Conservation (phyloP, 2,329 filamentous ascomycete genomes). For the Fusarium sacchari region DNA sequence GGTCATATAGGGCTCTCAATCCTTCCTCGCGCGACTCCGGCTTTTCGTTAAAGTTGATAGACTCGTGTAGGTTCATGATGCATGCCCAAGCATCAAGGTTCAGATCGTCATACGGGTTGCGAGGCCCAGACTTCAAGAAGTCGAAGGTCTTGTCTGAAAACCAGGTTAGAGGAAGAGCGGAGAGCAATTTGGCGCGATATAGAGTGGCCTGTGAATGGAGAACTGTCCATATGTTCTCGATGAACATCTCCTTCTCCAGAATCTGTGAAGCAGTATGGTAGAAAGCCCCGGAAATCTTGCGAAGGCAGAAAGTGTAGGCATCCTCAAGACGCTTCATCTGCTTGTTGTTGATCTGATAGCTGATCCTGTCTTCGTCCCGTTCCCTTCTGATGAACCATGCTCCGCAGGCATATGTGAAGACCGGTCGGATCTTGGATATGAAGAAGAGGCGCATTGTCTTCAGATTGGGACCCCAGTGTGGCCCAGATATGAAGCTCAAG, state of each 20-base stretch:
- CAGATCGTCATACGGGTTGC: not conserved
- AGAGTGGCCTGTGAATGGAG: not conserved
- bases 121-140: not conserved
- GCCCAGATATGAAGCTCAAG: not conserved
- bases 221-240: slow-evolving; percentile 4
- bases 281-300: not conserved
- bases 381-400: slow-evolving; percentile 12
- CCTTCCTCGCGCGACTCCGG: rapidly evolving
- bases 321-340: not conserved
- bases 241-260: slow-evolving; percentile 11
- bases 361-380: not conserved
- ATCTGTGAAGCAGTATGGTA: not conserved
- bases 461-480: not conserved
- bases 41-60: not conserved
- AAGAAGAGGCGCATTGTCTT: slow-evolving; percentile 8
- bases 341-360: not conserved
- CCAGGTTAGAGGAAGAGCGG: not conserved
- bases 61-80: not conserved
- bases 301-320: slow-evolving; percentile 1
- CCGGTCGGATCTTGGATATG: slow-evolving; percentile 10
- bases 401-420: slow-evolving; percentile 11
- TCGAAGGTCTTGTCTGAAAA: not conserved
- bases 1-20: not conserved
- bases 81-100: not conserved
- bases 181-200: not conserved